A percentile compares a stretch with the other conserved stretches of the same genome.
phyloP scores from a whole-genome alignment of 768 basidiomycete species.

The Russula sp. region DNA sequence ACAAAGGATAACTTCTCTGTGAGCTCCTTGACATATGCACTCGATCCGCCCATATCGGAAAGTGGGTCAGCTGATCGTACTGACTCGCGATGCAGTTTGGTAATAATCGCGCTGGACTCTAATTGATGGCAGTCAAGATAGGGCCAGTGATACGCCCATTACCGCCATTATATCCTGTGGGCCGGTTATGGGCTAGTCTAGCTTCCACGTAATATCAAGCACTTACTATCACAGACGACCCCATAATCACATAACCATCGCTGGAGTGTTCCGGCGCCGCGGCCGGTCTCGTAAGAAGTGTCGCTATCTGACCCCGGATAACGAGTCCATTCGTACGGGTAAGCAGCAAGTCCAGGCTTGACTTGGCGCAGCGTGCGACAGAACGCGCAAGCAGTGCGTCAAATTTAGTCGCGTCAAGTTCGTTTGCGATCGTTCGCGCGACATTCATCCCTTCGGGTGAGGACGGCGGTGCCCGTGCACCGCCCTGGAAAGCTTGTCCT shows the following conservation, averaged over 20 bases:
- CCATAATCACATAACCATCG: conserved; percentile 33
- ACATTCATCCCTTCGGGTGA: conserved; percentile 71
- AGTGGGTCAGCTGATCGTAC: conserved; percentile 61
- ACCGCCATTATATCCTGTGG: conserved; percentile 44
- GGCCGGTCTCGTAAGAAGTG: conserved; percentile 64
- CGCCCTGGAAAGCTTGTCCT: conserved; percentile 67
- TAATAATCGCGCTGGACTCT: conserved; percentile 73
- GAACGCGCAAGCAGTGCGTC: conserved; percentile 81
- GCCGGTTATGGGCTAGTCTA: background rate
- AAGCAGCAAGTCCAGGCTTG: conserved; percentile 47
- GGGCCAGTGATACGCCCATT: conserved; percentile 60
- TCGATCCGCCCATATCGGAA: conserved; percentile 51
- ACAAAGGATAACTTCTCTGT: conserved; percentile 82
- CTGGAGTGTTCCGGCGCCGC: conserved; percentile 45
- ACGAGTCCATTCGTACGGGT: conserved; percentile 62
- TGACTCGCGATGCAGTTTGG: conserved; percentile 80
- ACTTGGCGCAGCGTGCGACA: conserved; percentile 67
- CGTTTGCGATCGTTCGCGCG: conserved; percentile 76
- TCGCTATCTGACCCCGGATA: conserved; percentile 70
- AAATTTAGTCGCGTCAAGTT: conserved; percentile 53
- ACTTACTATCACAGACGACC: conserved; percentile 55
- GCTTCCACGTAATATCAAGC: background rate
- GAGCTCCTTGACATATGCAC: conserved; percentile 88
- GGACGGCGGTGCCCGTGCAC: conserved; percentile 62
- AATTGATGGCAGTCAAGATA: conserved; percentile 60